Base-by-base conservation (phyloP, 2,329 filamentous ascomycete genomes). In the Arachnopeziza araneosa region DNA sequence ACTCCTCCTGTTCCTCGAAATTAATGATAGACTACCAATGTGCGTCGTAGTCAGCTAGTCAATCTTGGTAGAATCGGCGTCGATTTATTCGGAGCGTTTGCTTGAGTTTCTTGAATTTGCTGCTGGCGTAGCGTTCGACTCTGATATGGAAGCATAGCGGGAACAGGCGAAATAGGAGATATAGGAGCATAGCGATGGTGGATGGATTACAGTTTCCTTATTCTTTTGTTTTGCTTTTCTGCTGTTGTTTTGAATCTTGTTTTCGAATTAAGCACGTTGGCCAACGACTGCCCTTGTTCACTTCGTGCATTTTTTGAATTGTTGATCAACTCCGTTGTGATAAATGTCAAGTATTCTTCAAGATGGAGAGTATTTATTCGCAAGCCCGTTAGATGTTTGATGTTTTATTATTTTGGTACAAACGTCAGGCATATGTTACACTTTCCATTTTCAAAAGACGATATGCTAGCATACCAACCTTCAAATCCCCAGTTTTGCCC, bases 1-100 rank as follows among this genome's bases (percentile, higher is more conserved):
- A 74, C 75, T 1, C 76, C 84, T 5, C 88, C 88, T 2, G 36
- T 44, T 44, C 6, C 12, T 14, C 36, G 36, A 44, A 19, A 2
- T 14, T 44, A 44, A 14, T 44, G 17, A 44, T 14, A 6, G 26
- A 44, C 12, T 17, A 17, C 5, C 4, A 44, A 7, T 14, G 17
- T 12, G 17, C 36, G 36, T 44, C 36, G 36, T 5, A 19, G 36
- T 19, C 36, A 44, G 17, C 36, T 44, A 19, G 36, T 44, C 36
- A 44, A 44, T 17, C 17, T 44, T 44, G 10, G 17, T 14, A 14
- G 12, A 44, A 44, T 17, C 17, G 36, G 36, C 12, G 36, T 44
- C 36, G 17, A 19, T 17, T 44, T 2, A 19, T 44, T 44, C 17
- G 10, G 36, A 44, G 36, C 36, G 36, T 44, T 44, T 44, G 36